Evolutionary conservation across 2,329 filamentous ascomycete species (phyloP), one percentile per base, ranked within the genome.

Genomic region (Phaeosphaeriaceae sp.): DNA sequence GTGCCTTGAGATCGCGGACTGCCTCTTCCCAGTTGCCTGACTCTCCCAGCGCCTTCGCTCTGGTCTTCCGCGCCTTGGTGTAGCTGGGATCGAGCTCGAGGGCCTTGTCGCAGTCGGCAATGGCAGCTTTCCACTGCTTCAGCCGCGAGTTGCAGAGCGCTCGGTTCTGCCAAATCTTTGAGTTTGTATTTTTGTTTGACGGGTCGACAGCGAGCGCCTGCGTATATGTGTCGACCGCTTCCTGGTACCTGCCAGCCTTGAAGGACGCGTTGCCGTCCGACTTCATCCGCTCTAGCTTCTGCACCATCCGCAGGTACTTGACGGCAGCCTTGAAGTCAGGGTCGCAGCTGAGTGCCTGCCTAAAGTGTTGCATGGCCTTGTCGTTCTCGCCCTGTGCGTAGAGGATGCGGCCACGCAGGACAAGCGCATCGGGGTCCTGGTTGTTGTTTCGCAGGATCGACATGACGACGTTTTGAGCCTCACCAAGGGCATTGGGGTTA

Each of bases 331-430:
- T 89, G 82, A 91, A 95, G 77, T 99, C 95, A 9, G 95, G 95
- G 69, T 98, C 95, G 76, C 93, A 92, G 76, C 85, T 91, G 55
- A 97, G 82, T 20, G 94, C 95, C 81, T 95, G 91, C 65, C 92
- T 88, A 82, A 98, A 95, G 77, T 96, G 91, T 74, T 94, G 91
- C 45, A 97, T 86, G 1, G 95, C 94, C 83, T 97, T 96, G 2
- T 96, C 91, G 72, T 97, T 97, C 68, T 99, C 95, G 27, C 95
- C 95, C 75, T 95, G 91, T 3, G 89, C 89, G 71, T 98, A 98
- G 50, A 97, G 85, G 17, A 92, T 90, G 62, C 93, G 88, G 22
- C 94, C 95, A 48, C 94, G 88, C 51, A 99, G 86, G 6, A 97
- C 91, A 63, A 99, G 82, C 1, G 94, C 95, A 80, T 99, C 95